Conservation (phyloP, 805 yeast genomes). For the Candida methanosorbosa region DNA sequence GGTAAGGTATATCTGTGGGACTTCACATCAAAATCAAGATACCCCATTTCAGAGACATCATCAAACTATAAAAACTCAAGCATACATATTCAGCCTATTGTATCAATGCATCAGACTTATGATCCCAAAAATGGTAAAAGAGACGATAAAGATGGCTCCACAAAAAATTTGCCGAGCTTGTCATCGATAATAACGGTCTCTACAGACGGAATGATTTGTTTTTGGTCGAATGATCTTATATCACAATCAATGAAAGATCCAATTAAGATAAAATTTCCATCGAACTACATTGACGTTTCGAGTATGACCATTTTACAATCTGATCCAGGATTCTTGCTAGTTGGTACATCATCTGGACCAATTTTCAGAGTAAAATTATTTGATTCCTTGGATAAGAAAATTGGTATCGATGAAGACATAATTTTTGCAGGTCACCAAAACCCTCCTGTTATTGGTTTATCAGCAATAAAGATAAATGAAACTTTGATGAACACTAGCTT, state of each 20-base stretch:
- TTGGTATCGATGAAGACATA: conserved; percentile 14
- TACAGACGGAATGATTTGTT: conserved; percentile 7
- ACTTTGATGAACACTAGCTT: neutral
- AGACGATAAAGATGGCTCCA: neutral
- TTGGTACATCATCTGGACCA: conserved; percentile 28
- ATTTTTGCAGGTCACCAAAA: conserved; percentile 19
- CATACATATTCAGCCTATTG: conserved; percentile 9
- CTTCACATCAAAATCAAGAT: conserved; percentile 19
- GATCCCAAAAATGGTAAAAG: neutral
- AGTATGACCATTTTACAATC: conserved; percentile 9
- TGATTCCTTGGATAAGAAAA: conserved; percentile 18
- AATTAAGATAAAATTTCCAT: conserved; percentile 7
- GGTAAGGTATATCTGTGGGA: conserved; percentile 50
- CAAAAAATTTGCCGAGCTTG: conserved; percentile 1
- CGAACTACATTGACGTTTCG: conserved; percentile 6
- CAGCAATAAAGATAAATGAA: conserved; percentile 3
- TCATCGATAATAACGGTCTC: conserved; percentile 16
- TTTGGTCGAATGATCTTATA: conserved; percentile 3
- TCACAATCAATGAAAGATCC: conserved; percentile 3
- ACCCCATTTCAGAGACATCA: conserved; percentile 12
- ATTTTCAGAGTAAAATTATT: conserved; percentile 23
- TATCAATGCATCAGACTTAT: conserved; percentile 14
- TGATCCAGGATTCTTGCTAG: conserved; percentile 22
- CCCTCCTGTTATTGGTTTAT: conserved; percentile 25
- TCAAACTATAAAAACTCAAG: conserved; percentile 1